Evolutionary conservation across 768 basidiomycete species (phyloP).

Genomic region (Jaapia argillacea): DNA sequence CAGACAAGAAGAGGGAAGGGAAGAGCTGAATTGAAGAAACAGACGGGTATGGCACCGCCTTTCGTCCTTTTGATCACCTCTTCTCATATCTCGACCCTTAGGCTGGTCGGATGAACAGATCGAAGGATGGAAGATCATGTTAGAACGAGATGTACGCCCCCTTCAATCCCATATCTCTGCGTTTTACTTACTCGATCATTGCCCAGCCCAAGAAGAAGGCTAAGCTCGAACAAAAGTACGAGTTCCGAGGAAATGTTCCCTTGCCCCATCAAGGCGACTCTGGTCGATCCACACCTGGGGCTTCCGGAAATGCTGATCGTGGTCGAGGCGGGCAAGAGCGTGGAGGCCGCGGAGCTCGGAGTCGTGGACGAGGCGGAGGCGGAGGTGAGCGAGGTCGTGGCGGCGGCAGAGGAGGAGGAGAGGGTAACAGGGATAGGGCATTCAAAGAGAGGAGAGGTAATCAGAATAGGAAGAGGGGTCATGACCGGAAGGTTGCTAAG

Average conservation of each 20-base stretch:
- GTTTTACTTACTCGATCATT: conserved; percentile 1
- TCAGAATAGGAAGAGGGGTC: conserved; percentile 70
- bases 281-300: conserved; percentile 7
- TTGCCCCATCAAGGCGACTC: no score
- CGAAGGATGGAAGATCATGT: conserved; percentile 87
- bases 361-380: conserved; percentile 28
- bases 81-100: conserved; percentile 12
- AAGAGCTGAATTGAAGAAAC: conserved; percentile 51
- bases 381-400: conserved; percentile 25
- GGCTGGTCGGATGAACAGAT: conserved; percentile 81
- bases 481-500: conserved; percentile 82
- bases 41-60: conserved; percentile 43
- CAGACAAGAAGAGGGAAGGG: conserved; percentile 61
- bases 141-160: conserved; percentile 73
- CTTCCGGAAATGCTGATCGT: conserved; percentile 7
- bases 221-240: conserved; percentile 64
- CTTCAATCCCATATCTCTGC: background rate
- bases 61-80: background rate
- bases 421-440: conserved; percentile 44
- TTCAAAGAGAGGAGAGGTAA: conserved; percentile 73
- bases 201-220: conserved; percentile 56
- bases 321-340: conserved; percentile 17
- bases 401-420: conserved; percentile 26
- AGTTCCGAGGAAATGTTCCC: conserved; percentile 56
- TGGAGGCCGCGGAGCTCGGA: conserved; percentile 31